These are phyloP conservation scores for Aspergillus nomiae DNA, from an alignment of 2,329 filamentous ascomycete genomes.

Conservation along the genomic window DNA sequence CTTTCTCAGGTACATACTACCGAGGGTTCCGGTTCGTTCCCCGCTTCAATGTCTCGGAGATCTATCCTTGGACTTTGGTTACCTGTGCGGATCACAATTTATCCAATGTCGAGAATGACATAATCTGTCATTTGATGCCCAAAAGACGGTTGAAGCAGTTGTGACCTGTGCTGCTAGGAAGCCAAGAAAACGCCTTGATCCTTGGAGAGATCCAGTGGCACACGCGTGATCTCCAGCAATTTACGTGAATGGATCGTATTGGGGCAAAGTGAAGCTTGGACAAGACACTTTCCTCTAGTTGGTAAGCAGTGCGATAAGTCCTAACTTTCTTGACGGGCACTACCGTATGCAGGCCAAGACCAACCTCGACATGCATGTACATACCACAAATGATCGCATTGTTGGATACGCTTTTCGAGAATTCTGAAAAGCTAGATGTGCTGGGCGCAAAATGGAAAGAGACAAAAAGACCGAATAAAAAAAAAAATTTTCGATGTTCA, in stretches of 20 bases:
- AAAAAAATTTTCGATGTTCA: background rate
- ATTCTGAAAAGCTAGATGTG: background rate
- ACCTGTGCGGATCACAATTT: constrained; percentile 1
- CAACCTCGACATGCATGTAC: background rate
- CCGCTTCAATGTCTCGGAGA: background rate
- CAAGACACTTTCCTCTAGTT: background rate
- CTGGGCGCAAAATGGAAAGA: background rate
- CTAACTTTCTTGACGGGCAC: background rate
- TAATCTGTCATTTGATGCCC: background rate
- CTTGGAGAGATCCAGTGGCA: background rate
- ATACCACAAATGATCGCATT: background rate
- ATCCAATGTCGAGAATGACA: background rate
- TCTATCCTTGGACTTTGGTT: background rate
- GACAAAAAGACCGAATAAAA: background rate
- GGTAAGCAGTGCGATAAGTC: constrained; percentile 2
- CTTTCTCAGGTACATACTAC: background rate
- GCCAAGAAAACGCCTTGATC: background rate
- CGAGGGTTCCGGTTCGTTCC: background rate
- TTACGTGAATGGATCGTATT: background rate
- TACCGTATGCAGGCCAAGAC: background rate
- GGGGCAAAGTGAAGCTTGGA: background rate
- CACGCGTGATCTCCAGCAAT: background rate
- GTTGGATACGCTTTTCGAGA: background rate
- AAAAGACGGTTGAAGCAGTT: background rate
- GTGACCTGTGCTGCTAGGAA: background rate